phyloP scores from a whole-genome alignment of 805 yeast genomes.

The Saccharomycopsis babjevae region DNA sequence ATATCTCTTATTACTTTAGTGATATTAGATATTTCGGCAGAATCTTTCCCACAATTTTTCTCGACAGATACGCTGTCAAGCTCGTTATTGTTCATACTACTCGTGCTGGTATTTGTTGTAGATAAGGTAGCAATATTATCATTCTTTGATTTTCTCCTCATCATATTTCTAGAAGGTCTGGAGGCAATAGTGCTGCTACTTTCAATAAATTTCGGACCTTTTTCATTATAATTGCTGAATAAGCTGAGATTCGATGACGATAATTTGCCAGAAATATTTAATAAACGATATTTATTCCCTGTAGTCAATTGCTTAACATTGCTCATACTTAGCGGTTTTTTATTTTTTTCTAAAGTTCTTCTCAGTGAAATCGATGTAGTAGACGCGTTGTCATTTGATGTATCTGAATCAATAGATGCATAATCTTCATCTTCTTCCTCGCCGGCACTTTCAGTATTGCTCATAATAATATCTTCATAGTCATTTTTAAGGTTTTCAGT shows the following conservation, averaged over 20 bases:
- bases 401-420: slow-evolving; percentile 13
- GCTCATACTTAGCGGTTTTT: not conserved
- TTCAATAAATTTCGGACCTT: not conserved
- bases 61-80: not conserved
- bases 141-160: not conserved
- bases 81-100: not conserved
- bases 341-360: not conserved
- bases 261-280: not conserved
- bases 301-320: not conserved
- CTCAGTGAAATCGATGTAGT: slow-evolving; percentile 1
- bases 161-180: not conserved
- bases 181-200: not conserved
- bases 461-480: slow-evolving; percentile 9
- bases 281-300: not conserved
- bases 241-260: not conserved
- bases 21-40: not conserved
- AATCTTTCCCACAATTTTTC: not conserved
- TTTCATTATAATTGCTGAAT: not conserved
- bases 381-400: slow-evolving; percentile 13
- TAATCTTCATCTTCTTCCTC: slow-evolving; percentile 7
- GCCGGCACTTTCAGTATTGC: slow-evolving; percentile 9
- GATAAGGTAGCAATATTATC: not conserved
- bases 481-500: not conserved
- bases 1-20: not conserved
- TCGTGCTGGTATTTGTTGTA: not conserved